Evolutionary conservation across 2,329 filamentous ascomycete species (phyloP).

Genomic region (Amauroascus verrucosus): DNA sequence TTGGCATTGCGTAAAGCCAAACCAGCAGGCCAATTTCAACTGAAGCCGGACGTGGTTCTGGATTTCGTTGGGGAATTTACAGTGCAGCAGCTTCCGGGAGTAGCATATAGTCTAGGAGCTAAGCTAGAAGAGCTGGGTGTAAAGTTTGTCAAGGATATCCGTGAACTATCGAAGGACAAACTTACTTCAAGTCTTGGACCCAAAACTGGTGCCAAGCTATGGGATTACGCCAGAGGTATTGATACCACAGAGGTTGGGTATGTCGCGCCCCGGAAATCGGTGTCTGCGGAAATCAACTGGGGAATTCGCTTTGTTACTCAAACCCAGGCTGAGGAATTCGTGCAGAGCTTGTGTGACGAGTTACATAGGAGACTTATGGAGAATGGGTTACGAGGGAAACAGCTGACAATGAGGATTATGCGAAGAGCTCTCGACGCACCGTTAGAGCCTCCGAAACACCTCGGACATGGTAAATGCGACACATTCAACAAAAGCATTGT

Average conservation of each 20-base stretch:
- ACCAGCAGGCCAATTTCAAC: conserved; percentile 81
- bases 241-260: conserved; percentile 79
- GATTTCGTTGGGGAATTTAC: conserved; percentile 66
- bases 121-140: conserved; percentile 83
- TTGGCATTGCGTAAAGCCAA: conserved; percentile 85
- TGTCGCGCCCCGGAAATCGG: conserved; percentile 76
- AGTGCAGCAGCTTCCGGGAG: conserved; percentile 75
- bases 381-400: conserved; percentile 75
- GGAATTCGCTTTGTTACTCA: conserved; percentile 90
- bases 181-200: conserved; percentile 66
- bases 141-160: conserved; percentile 71
- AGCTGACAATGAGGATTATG: conserved; percentile 94
- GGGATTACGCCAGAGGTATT: conserved; percentile 81
- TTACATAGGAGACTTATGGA: conserved; percentile 69
- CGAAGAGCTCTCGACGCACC: conserved; percentile 74
- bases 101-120: conserved; percentile 79
- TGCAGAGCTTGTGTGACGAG: conserved; percentile 74
- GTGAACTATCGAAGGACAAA: conserved; percentile 64
- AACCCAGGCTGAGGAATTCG: conserved; percentile 85
- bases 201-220: conserved; percentile 84
- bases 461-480: conserved; percentile 93
- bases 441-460: conserved; percentile 79
- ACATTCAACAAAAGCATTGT: conserved; percentile 78
- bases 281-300: conserved; percentile 97
- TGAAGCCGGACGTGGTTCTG: conserved; percentile 70